Percentiles rank a stretch among this genome's conserved stretches.
Conservation (phyloP, 352 stramenopile species). For the Halophytophthora batemanensis region DNA sequence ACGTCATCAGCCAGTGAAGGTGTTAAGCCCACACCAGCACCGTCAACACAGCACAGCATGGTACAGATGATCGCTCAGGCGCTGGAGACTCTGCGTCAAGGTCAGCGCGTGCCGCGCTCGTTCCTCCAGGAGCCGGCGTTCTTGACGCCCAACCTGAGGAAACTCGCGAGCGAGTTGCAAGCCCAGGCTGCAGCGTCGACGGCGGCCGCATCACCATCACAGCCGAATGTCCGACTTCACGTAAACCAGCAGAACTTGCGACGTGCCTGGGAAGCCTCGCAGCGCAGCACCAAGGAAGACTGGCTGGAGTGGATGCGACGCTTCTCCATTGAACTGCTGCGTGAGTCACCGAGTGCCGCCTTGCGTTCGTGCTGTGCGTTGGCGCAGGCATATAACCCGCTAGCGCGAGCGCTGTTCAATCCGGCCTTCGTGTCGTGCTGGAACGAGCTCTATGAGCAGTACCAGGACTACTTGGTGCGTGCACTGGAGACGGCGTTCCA, state of each 20-base stretch:
- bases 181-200: conserved; percentile 22
- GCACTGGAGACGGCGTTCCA: conserved; percentile 94
- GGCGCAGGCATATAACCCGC: conserved; percentile 95
- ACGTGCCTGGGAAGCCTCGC: conserved; percentile 93
- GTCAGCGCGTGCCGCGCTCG: conserved; percentile 37
- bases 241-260: conserved; percentile 94
- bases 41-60: conserved; percentile 39
- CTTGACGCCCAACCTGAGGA: conserved; percentile 36
- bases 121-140: conserved; percentile 60
- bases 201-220: conserved; percentile 31
- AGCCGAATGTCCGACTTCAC: conserved; percentile 68
- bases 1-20: conserved; percentile 7
- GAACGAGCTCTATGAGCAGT: conserved; percentile 94
- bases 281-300: conserved; percentile 90
- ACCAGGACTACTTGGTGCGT: conserved; percentile 91
- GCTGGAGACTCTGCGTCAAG: conserved; percentile 50
- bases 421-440: conserved; percentile 99
- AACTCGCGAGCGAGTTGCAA: conserved; percentile 36
- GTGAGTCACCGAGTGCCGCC: conserved; percentile 93
- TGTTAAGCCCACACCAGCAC: conserved; percentile 11
- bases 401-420: conserved; percentile 97
- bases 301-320: conserved; percentile 98
- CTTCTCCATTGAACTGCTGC: conserved; percentile 96
- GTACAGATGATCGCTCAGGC: conserved; percentile 46
- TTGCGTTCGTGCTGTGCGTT: conserved; percentile 92